Percentiles rank a stretch among this genome's conserved stretches.
Evolutionary conservation across 345 rosid species (phyloP).

Genomic region (Pugionium dolabratum): DNA sequence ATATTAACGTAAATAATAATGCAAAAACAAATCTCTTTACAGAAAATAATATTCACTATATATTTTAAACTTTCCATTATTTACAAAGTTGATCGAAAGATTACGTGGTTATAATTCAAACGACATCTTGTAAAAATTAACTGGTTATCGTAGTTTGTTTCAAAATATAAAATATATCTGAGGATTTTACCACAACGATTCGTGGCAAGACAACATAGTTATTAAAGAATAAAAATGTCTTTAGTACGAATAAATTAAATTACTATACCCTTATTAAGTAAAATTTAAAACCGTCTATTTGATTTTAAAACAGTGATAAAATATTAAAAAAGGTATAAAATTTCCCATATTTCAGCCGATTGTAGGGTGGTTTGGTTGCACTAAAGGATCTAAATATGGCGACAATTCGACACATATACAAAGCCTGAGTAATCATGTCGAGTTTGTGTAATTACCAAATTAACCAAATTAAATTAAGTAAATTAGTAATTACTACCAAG

Average conservation of each 20-base stretch:
- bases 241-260: too few species aligned
- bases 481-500: background rate
- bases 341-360: constrained; percentile 22
- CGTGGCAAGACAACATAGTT: too few species aligned
- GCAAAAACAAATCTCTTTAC: background rate
- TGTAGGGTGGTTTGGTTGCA: constrained; percentile 32
- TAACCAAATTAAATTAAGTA: constrained; percentile 25
- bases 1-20: background rate
- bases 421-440: constrained; percentile 38
- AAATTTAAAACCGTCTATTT: background rate
- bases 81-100: too few species aligned
- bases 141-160: too few species aligned
- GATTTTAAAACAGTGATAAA: background rate
- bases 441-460: constrained; percentile 32
- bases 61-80: background rate
- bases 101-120: too few species aligned
- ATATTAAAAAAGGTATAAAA: background rate
- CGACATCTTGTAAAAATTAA: too few species aligned
- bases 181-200: too few species aligned
- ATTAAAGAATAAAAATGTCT: too few species aligned
- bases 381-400: constrained; percentile 23
- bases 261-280: background rate
- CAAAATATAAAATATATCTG: too few species aligned
- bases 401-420: constrained; percentile 37
- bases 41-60: background rate